phyloP scores from a whole-genome alignment of 352 stramenopile species.

The Globisporangium ultimum region DNA sequence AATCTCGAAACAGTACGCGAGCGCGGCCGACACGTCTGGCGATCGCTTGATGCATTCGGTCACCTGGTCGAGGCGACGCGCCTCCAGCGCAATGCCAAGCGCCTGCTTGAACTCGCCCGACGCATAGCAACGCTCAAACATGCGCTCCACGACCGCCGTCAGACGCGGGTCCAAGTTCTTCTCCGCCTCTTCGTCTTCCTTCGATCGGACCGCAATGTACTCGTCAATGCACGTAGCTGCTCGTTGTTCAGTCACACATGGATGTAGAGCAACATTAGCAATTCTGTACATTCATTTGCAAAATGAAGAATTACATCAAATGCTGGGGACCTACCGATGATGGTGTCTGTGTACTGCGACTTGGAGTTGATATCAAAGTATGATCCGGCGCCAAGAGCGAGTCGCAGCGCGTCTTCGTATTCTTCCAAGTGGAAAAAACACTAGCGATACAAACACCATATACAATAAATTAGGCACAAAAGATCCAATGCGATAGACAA shows the following conservation, averaged over 20 bases:
- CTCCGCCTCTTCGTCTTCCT: slow-evolving; percentile 71
- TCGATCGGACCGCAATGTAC: slow-evolving; percentile 91
- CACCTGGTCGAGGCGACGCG: slow-evolving; percentile 91
- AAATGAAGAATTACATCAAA: too few relatives aligned
- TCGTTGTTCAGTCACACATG: too few relatives aligned
- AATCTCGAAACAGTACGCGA: slow-evolving; percentile 93
- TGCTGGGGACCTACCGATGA: slow-evolving; percentile 82
- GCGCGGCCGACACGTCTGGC: slow-evolving; percentile 59
- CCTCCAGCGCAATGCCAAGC: slow-evolving; percentile 96
- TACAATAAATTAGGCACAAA: slow-evolving; percentile 5
- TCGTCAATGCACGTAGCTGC: slow-evolving; percentile 95
- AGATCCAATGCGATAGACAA: slow-evolving; percentile 1
- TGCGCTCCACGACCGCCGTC: slow-evolving; percentile 94
- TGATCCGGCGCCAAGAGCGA: slow-evolving; percentile 93
- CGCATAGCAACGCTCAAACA: slow-evolving; percentile 97
- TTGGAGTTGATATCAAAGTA: slow-evolving; percentile 94
- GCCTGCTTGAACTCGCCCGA: slow-evolving; percentile 95
- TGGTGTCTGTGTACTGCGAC: slow-evolving; percentile 96
- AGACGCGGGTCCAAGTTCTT: slow-evolving; percentile 89
- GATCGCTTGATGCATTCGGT: slow-evolving; percentile 88
- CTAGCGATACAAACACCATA: slow-evolving; percentile 19
- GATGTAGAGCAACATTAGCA: too few relatives aligned
- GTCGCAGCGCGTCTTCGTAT: slow-evolving; percentile 92
- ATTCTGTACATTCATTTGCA: too few relatives aligned
- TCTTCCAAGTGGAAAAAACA: slow-evolving; percentile 99